These are phyloP conservation scores for Cyclostephanos invisitatus DNA, from an alignment of 108 stramenopile species.

Conservation along the genomic window DNA sequence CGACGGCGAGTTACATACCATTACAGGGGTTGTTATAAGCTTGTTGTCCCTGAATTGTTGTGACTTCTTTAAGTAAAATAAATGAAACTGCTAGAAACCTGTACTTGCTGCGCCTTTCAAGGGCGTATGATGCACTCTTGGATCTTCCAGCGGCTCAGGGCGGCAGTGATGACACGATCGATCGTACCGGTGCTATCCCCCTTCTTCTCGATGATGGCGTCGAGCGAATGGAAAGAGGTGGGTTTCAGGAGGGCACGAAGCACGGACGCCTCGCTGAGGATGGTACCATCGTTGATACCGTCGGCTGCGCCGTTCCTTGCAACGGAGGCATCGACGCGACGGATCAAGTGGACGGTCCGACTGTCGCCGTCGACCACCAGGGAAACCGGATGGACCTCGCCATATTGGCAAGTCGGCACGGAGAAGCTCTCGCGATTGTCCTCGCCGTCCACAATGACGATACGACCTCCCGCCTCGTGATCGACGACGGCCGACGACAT, in stretches of 20 bases:
- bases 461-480: not conserved
- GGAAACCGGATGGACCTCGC: conserved; percentile 12
- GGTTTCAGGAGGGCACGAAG: conserved; percentile 20
- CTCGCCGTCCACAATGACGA: conserved; percentile 42
- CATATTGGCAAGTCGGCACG: conserved; percentile 34
- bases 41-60: not conserved
- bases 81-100: not conserved
- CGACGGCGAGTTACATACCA: not conserved
- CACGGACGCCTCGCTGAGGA: conserved; percentile 5
- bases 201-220: not conserved
- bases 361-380: conserved; percentile 29
- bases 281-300: not conserved
- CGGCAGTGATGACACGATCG: conserved; percentile 42
- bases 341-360: conserved; percentile 36
- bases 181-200: conserved; percentile 9
- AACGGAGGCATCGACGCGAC: not conserved
- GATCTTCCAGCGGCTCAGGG: conserved; percentile 45
- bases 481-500: not conserved
- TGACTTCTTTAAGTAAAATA: not conserved
- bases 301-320: not conserved
- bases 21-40: not conserved
- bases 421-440: conserved; percentile 40
- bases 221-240: conserved; percentile 7
- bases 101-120: not conserved
- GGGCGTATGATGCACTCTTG: not conserved